Base-by-base conservation (phyloP, 257 asterid genomes). In the Ilex asprella region DNA sequence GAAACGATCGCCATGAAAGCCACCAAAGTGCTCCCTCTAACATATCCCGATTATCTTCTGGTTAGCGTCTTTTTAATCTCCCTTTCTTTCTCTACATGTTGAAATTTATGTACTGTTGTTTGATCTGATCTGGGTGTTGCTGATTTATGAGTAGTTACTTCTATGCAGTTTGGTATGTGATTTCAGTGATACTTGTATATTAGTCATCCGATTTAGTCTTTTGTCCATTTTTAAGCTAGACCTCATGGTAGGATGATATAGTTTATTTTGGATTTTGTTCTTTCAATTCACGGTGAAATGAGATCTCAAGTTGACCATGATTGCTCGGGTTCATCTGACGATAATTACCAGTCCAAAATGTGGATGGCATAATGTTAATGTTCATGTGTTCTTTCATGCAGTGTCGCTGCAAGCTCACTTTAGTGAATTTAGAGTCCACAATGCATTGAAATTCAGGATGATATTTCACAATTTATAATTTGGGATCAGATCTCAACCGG, bases 41-140 rank as follows among this genome's bases (percentile, higher is more conserved):
- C 71, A 65, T 89, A 58, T 79, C 96, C 16, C 87, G 78, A 80
- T 78, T 89, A 76, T 80, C 99, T 73, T 85, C 99, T 66, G 97
- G 99, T 92, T 65, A 66, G 88, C 68, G 39, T 54, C 46, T 41
- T 59, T 11, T 65, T 62, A 8, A 54, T 55, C 43, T 31, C 44
- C 3, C 50, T 1, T 61, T 16, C 12, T 51, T 7, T 3, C 1
- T 44, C 9, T 15, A 2, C 21, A 11, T 58, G 60, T 65, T 47
- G 16, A 2, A 39, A 49, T 51, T 35, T 21, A 30, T 12, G 16
- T 12, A 16, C 31, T 55, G 51, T 43, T 51, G 30, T 76, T 66
- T 75, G 82, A 81, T 84, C 88, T 80, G 94, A 82, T 85, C 81
- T 76, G 30, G 55, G 70, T 57, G 16, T 13, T 56, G 27, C 65